These are phyloP conservation scores for Cystoisospora suis DNA, from an alignment of 169 alveolate species.

Conservation along the genomic window DNA sequence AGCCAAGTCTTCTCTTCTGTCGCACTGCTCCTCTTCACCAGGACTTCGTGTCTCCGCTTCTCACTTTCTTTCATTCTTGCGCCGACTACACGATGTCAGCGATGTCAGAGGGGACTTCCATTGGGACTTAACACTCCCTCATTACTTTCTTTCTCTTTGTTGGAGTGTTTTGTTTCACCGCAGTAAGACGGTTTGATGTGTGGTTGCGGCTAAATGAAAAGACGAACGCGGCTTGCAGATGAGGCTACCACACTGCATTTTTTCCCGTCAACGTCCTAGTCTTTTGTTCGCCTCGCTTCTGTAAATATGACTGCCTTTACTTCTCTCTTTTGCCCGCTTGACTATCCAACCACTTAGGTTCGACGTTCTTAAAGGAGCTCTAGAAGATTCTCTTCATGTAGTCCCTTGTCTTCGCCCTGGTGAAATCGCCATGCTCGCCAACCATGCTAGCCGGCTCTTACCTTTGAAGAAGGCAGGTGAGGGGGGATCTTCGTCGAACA, in stretches of 20 bases:
- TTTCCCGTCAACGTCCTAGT: no score
- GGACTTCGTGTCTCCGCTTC: not conserved
- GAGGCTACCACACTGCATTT: no score
- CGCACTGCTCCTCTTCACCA: not conserved
- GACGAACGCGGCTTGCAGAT: no score
- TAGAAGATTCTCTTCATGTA: not conserved
- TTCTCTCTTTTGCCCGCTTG: not conserved
- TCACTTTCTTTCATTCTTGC: not conserved
- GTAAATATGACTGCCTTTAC: not conserved
- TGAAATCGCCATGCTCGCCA: slow-evolving; percentile 36
- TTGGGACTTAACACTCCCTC: no score
- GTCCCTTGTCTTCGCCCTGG: slow-evolving; percentile 26
- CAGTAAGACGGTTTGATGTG: no score
- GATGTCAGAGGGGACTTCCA: no score
- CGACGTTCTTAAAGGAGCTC: not conserved
- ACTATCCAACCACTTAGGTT: not conserved
- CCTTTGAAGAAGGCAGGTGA: slow-evolving; percentile 8
- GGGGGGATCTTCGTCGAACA: no score
- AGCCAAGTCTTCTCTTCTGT: no score
- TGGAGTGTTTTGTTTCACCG: no score
- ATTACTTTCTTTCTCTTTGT: no score
- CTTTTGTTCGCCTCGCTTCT: not conserved
- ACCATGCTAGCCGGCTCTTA: slow-evolving; percentile 22
- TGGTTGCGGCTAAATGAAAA: no score
- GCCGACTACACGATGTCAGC: no score